A percentile compares a stretch with the other conserved stretches of the same genome.
phyloP scores from a whole-genome alignment of 2,329 filamentous ascomycete species.

The Davidsoniella virescens region DNA sequence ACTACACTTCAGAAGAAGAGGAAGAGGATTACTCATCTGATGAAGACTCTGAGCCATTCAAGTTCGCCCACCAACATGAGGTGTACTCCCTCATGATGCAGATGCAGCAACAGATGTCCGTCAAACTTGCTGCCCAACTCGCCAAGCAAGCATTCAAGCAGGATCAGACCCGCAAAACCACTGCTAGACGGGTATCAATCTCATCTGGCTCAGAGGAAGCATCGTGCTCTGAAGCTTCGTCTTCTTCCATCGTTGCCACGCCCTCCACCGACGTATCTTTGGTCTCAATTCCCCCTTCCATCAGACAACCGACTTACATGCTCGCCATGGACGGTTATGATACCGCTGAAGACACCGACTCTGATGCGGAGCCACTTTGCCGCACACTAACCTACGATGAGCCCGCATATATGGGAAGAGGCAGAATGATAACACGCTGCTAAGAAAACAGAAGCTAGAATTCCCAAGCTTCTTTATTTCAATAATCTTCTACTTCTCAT shows the following conservation, averaged over 20 bases:
- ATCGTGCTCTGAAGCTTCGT: background rate
- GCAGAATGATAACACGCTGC: too few relatives aligned
- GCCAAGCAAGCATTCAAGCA: conserved; percentile 11
- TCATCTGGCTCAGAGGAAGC: background rate
- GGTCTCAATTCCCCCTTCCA: too few relatives aligned
- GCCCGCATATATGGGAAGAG: too few relatives aligned
- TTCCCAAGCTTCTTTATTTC: too few relatives aligned
- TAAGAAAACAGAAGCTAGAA: too few relatives aligned
- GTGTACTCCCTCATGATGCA: conserved; percentile 8
- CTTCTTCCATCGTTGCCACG: too few relatives aligned
- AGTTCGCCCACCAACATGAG: conserved; percentile 12
- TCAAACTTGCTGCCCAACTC: conserved; percentile 8
- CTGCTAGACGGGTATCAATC: background rate
- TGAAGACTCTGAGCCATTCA: conserved; percentile 1
- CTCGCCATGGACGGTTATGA: background rate
- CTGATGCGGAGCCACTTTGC: conserved; percentile 6
- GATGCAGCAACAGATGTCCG: conserved; percentile 6
- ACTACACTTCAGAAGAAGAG: background rate
- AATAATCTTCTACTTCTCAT: too few relatives aligned
- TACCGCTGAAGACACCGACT: conserved; percentile 7
- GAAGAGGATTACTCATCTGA: background rate
- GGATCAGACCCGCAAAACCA: background rate
- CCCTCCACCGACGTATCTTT: too few relatives aligned
- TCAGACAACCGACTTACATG: too few relatives aligned
- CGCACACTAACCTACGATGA: background rate